Percentiles rank a stretch among this genome's conserved stretches.
Evolutionary conservation across 2,329 filamentous ascomycete genomes (phyloP).

Genomic region (Lachnellula arida): DNA sequence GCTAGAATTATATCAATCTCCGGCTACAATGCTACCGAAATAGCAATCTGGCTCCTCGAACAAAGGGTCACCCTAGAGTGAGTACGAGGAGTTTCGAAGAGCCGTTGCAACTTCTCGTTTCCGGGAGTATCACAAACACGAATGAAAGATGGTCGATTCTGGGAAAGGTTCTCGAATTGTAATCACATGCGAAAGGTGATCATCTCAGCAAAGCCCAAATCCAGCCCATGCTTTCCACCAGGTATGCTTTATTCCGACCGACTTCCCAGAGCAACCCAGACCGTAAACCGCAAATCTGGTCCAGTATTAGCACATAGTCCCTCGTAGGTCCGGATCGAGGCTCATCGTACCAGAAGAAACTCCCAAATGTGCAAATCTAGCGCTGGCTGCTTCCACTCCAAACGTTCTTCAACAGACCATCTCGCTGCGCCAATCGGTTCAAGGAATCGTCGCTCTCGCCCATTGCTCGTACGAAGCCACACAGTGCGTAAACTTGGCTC

Average conservation of each 20-base stretch:
- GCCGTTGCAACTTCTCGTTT: constrained; percentile 18
- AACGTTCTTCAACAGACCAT: constrained; percentile 95
- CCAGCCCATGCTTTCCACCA: constrained; percentile 21
- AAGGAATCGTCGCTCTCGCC: constrained; percentile 96
- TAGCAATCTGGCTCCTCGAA: constrained; percentile 33
- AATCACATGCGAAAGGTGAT: constrained; percentile 28
- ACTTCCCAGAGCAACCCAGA: constrained; percentile 19
- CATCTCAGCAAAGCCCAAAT: constrained; percentile 30
- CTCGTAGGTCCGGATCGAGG: neutral
- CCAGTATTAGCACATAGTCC: constrained; percentile 16
- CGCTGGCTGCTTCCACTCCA: constrained; percentile 61
- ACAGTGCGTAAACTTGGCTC: constrained; percentile 96
- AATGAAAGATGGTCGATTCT: constrained; percentile 22
- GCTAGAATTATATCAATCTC: constrained; percentile 36
- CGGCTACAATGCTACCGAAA: constrained; percentile 31
- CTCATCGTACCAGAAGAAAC: constrained; percentile 27
- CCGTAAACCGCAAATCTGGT: constrained; percentile 28
- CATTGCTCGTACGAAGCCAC: constrained; percentile 95
- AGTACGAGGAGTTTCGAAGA: constrained; percentile 32
- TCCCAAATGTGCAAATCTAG: constrained; percentile 29
- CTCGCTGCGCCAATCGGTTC: constrained; percentile 92
- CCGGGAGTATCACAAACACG: constrained; percentile 13
- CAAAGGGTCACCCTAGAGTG: constrained; percentile 29
- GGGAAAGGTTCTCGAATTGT: constrained; percentile 29
- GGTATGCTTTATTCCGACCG: constrained; percentile 17